Percentiles rank a stretch among this genome's conserved stretches.
phyloP scores from a whole-genome alignment of 352 stramenopile genomes.

The Pythium biforme region DNA sequence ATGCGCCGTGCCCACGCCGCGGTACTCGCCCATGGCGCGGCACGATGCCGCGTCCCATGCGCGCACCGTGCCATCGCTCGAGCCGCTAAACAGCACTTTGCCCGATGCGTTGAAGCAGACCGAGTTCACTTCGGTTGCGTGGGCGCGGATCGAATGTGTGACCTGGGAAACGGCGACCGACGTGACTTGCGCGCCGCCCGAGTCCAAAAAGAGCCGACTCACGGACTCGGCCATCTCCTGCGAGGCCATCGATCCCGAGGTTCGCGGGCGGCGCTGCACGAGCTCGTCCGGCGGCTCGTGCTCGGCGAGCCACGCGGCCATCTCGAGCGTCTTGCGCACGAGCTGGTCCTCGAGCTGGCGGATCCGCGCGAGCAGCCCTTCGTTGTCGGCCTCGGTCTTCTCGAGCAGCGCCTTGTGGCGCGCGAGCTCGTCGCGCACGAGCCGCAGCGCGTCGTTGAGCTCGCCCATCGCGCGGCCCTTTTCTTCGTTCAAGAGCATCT shows the following conservation, averaged over 20 bases:
- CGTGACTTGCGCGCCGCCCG: constrained; percentile 4
- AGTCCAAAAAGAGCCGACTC: constrained; percentile 43
- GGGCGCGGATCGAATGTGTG: constrained; percentile 62
- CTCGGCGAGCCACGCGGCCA: constrained; percentile 56
- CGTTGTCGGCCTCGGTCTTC: constrained; percentile 43
- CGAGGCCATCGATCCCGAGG: constrained; percentile 29
- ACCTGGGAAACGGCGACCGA: constrained; percentile 38
- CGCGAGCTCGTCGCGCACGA: constrained; percentile 57
- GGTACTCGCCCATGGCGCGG: constrained; percentile 66
- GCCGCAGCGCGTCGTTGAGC: constrained; percentile 45
- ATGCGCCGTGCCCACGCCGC: constrained; percentile 74
- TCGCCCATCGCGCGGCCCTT: constrained; percentile 73
- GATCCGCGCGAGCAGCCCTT: constrained; percentile 40
- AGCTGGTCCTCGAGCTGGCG: constrained; percentile 53
- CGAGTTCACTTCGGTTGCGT: constrained; percentile 83
- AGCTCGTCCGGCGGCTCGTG: constrained; percentile 35
- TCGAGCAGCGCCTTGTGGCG: constrained; percentile 56
- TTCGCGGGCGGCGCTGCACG: constrained; percentile 14
- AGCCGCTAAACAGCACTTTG: constrained; percentile 81
- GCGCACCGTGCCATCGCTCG: constrained; percentile 78
- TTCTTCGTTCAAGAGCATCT: constrained; percentile 56
- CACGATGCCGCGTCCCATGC: constrained; percentile 66
- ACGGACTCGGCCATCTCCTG: constrained; percentile 51
- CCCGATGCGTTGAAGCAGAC: constrained; percentile 82
- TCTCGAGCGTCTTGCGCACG: constrained; percentile 53